phyloP scores from a whole-genome alignment of 345 rosid species.

The Aegle marmelos region DNA sequence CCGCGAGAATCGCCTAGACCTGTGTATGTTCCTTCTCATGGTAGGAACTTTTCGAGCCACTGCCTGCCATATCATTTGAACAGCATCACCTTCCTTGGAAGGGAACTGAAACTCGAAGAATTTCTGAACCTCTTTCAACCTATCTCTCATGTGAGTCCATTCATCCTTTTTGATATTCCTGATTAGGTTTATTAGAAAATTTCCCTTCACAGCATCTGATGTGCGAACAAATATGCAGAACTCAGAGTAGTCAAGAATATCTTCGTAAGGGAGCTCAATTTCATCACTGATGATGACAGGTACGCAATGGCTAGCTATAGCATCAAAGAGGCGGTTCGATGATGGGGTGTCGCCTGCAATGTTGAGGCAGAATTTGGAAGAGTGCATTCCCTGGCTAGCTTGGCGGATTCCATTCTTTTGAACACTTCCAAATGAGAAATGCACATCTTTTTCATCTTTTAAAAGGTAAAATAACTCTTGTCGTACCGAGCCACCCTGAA shows the following conservation, averaged over 20 bases:
- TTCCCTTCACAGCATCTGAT: constrained; percentile 70
- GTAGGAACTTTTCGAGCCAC: constrained; percentile 71
- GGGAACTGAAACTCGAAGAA: constrained; percentile 67
- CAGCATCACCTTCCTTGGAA: constrained; percentile 58
- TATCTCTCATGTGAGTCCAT: constrained; percentile 71
- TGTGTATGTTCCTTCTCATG: constrained; percentile 60
- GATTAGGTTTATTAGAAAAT: constrained; percentile 59
- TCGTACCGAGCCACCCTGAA: constrained; percentile 82
- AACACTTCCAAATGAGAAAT: constrained; percentile 81
- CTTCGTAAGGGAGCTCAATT: constrained; percentile 93
- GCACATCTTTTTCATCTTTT: constrained; percentile 79
- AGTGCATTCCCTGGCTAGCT: constrained; percentile 79
- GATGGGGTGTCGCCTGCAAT: constrained; percentile 98
- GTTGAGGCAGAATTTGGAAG: constrained; percentile 90
- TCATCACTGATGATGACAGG: constrained; percentile 92
- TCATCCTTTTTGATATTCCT: constrained; percentile 64
- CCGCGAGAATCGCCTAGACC: constrained; percentile 47
- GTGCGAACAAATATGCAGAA: constrained; percentile 84
- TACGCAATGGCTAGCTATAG: constrained; percentile 91
- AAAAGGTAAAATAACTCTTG: constrained; percentile 76
- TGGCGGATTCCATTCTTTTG: constrained; percentile 56
- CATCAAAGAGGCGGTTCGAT: constrained; percentile 92
- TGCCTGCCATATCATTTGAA: constrained; percentile 94
- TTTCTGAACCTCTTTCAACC: constrained; percentile 57
- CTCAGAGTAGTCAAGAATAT: constrained; percentile 78